Evolutionary conservation across 1,284 basidiomycete species (phyloP).

Genomic region (Lignosus rhinocerotis): DNA sequence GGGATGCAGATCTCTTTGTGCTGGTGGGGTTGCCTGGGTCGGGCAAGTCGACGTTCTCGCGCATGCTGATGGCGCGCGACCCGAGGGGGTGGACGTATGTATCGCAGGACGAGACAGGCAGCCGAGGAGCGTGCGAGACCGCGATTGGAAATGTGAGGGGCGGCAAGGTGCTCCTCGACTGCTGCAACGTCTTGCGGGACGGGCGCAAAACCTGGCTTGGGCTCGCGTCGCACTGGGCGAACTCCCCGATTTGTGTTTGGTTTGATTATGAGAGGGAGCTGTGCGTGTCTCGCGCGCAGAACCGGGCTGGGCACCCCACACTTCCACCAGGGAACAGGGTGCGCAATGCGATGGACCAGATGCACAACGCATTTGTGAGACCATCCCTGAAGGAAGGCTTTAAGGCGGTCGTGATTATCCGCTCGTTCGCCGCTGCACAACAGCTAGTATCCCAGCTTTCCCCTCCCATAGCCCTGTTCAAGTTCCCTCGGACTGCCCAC

Average conservation of each 20-base stretch:
- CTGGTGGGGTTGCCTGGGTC: constrained; percentile 61
- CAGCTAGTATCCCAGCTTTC: constrained; percentile 50
- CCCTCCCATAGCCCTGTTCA: constrained; percentile 45
- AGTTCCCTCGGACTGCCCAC: constrained; percentile 64
- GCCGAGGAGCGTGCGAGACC: constrained; percentile 49
- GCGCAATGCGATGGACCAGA: constrained; percentile 54
- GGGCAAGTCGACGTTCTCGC: constrained; percentile 59
- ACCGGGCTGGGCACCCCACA: constrained; percentile 56
- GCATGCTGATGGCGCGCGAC: constrained; percentile 46
- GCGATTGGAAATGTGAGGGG: constrained; percentile 42
- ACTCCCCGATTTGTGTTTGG: constrained; percentile 49
- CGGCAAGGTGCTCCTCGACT: constrained; percentile 49
- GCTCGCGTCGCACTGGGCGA: constrained; percentile 51
- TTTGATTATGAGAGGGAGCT: constrained; percentile 55
- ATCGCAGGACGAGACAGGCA: constrained; percentile 58
- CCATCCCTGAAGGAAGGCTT: constrained; percentile 55
- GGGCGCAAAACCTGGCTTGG: constrained; percentile 52
- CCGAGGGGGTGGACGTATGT: constrained; percentile 44
- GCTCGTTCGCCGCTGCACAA: constrained; percentile 50
- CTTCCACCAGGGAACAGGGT: constrained; percentile 57
- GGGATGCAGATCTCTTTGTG: constrained; percentile 45
- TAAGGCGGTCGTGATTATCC: constrained; percentile 44
- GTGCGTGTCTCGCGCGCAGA: constrained; percentile 55
- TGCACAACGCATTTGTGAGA: constrained; percentile 45
- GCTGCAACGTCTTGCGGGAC: constrained; percentile 51